Conservation (phyloP, 2,329 filamentous ascomycete species). For the Chaetomiaceae sp. region DNA sequence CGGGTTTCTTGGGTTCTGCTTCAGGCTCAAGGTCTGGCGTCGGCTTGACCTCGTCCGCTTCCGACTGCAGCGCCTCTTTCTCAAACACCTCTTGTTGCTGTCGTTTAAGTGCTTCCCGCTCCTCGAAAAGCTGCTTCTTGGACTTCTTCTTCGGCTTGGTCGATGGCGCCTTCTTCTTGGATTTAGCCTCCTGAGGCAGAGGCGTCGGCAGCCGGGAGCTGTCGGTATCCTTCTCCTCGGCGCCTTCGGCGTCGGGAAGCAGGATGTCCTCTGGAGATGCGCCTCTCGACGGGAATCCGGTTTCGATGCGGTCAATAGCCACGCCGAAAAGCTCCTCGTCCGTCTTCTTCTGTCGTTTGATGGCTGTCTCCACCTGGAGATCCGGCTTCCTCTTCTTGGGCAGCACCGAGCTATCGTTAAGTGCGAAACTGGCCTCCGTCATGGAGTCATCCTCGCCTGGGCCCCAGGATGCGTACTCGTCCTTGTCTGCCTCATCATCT, state of each 20-base stretch:
- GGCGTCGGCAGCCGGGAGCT: conserved; percentile 47
- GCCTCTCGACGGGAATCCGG: conserved; percentile 44
- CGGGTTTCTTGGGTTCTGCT: conserved; percentile 27
- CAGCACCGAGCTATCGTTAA: conserved; percentile 48
- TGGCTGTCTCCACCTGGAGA: conserved; percentile 61
- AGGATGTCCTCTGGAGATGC: conserved; percentile 48
- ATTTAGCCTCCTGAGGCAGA: conserved; percentile 39
- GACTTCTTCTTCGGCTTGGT: conserved; percentile 68
- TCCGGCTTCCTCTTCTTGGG: conserved; percentile 72
- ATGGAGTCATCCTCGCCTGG: conserved; percentile 59
- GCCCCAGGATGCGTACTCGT: conserved; percentile 46
- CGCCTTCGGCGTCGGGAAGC: conserved; percentile 43
- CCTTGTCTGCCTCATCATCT: conserved; percentile 52
- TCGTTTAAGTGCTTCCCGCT: conserved; percentile 57
- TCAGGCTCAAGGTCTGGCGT: conserved; percentile 36
- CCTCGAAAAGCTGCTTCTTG: conserved; percentile 71
- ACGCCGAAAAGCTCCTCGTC: conserved; percentile 75
- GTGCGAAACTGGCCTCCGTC: conserved; percentile 67
- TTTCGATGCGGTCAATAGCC: conserved; percentile 50
- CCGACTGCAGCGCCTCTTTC: conserved; percentile 39
- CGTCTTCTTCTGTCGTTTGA: conserved; percentile 74
- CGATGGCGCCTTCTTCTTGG: conserved; percentile 55
- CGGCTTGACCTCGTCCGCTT: conserved; percentile 33
- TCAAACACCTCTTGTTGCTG: conserved; percentile 49
- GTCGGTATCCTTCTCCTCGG: conserved; percentile 45